Conservation (phyloP, 1,284 basidiomycete genomes). For the Earliella scabrosa region DNA sequence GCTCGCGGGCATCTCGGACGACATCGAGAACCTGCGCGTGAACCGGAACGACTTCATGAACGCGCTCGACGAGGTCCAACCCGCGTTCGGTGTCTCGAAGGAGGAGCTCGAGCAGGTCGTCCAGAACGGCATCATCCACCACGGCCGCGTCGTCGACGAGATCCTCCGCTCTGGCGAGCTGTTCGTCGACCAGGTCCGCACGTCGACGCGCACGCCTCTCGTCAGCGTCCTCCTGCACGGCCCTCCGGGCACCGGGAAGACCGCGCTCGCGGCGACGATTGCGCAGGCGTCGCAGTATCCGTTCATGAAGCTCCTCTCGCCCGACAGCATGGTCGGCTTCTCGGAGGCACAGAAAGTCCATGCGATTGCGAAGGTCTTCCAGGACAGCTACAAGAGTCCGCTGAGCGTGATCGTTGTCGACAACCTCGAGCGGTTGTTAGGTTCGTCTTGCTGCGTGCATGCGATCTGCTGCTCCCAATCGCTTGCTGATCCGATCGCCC, state of each 20-base stretch:
- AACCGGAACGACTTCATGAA: constrained; percentile 88
- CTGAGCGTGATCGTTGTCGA: constrained; percentile 98
- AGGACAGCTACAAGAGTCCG: constrained; percentile 97
- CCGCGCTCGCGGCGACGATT: constrained; percentile 94
- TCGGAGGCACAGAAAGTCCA: constrained; percentile 91
- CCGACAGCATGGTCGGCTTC: constrained; percentile 97
- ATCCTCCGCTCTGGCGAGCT: constrained; percentile 90
- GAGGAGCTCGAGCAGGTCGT: constrained; percentile 95
- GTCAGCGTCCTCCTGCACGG: constrained; percentile 93
- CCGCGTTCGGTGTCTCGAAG: constrained; percentile 97
- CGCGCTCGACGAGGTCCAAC: constrained; percentile 94
- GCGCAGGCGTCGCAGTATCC: constrained; percentile 93
- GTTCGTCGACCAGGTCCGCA: constrained; percentile 94
- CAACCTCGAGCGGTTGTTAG: constrained; percentile 87
- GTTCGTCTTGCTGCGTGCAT: constrained; percentile 45
- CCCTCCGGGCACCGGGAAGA: constrained; percentile 92
- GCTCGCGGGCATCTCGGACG: constrained; percentile 94
- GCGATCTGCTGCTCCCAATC: background rate
- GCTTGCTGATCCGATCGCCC: background rate
- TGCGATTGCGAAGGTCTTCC: constrained; percentile 93
- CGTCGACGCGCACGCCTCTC: constrained; percentile 88
- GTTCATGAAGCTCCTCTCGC: constrained; percentile 97
- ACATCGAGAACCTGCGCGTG: constrained; percentile 93
- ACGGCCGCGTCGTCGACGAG: constrained; percentile 75
- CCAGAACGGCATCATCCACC: constrained; percentile 97